Percentiles rank a stretch among this genome's conserved stretches.
Evolutionary conservation across 192 early-diverging fungal genomes (phyloP).

Genomic region (Polychytrium aggregatum): DNA sequence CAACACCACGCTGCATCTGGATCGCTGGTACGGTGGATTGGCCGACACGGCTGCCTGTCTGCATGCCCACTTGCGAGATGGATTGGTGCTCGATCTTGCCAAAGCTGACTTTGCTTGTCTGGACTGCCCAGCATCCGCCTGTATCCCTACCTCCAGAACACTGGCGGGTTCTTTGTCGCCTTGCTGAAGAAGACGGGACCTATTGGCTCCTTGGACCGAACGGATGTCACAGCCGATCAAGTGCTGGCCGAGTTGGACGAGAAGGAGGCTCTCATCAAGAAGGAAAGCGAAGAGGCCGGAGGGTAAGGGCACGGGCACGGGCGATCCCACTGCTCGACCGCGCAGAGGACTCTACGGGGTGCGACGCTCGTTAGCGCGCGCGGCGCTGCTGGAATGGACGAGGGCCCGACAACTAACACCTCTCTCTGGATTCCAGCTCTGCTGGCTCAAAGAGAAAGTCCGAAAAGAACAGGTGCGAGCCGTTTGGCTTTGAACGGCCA

Average conservation of each 20-base stretch:
- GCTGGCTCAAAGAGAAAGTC: too few relatives aligned
- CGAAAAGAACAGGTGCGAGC: too few relatives aligned
- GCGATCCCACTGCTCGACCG: background rate
- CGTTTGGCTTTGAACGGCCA: too few relatives aligned
- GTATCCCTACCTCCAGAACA: conserved; percentile 89
- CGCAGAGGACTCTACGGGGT: background rate
- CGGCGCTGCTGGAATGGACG: too few relatives aligned
- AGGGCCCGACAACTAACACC: too few relatives aligned
- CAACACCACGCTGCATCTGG: conserved; percentile 17
- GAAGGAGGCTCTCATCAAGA: conserved; percentile 1
- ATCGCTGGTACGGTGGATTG: conserved; percentile 23
- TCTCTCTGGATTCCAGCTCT: too few relatives aligned
- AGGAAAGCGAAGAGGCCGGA: conserved; percentile 6
- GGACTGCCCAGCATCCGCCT: conserved; percentile 82
- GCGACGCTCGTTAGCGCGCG: too few relatives aligned
- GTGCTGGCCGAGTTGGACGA: conserved; percentile 5
- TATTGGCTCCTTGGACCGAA: conserved; percentile 42
- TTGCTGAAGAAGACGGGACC: conserved; percentile 82
- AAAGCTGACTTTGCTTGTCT: too few relatives aligned
- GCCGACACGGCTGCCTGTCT: too few relatives aligned
- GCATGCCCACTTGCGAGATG: too few relatives aligned
- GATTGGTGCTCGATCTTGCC: too few relatives aligned
- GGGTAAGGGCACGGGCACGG: background rate
- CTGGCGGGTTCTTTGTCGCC: conserved; percentile 97
- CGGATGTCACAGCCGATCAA: conserved; percentile 9